Conservation (phyloP, 345 rosid species). For the Orychophragmus violaceus region DNA sequence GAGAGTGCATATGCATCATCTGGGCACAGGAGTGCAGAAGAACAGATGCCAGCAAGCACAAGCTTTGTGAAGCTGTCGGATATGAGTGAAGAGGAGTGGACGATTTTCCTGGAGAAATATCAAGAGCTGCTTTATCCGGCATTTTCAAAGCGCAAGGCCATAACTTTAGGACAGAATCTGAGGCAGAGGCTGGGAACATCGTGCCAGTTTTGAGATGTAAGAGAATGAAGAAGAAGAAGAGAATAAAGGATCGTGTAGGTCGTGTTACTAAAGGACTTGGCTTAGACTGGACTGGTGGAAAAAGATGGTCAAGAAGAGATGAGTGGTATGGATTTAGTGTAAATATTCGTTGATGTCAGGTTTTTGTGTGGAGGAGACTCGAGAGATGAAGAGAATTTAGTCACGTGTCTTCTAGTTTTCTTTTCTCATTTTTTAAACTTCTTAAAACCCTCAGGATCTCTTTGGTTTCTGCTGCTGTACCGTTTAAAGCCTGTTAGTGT, state of each 20-base stretch:
- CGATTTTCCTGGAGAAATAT: constrained; percentile 58
- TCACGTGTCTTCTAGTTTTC: background rate
- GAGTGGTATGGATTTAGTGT: constrained; percentile 6
- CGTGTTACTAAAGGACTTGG: constrained; percentile 7
- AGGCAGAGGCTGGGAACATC: constrained; percentile 63
- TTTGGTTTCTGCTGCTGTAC: background rate
- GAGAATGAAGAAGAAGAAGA: background rate
- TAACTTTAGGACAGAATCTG: constrained; percentile 65
- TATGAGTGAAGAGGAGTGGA: constrained; percentile 77
- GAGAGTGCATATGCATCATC: constrained; percentile 55
- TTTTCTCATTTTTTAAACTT: background rate
- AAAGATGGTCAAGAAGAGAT: background rate
- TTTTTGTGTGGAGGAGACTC: constrained; percentile 10
- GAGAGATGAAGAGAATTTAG: constrained; percentile 16
- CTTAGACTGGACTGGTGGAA: constrained; percentile 8
- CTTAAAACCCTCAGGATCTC: background rate
- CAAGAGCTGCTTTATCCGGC: constrained; percentile 69
- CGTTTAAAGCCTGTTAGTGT: background rate
- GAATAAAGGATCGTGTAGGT: constrained; percentile 1
- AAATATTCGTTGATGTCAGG: constrained; percentile 16
- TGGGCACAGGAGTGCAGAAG: constrained; percentile 85
- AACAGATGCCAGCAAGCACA: constrained; percentile 70
- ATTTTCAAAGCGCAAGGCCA: constrained; percentile 54
- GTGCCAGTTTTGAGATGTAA: constrained; percentile 48
- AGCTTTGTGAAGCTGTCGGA: constrained; percentile 84